Evolutionary conservation across 768 basidiomycete genomes (phyloP), one percentile per base, ranked within the genome.

Genomic region (Rhodotorula babjevae): DNA sequence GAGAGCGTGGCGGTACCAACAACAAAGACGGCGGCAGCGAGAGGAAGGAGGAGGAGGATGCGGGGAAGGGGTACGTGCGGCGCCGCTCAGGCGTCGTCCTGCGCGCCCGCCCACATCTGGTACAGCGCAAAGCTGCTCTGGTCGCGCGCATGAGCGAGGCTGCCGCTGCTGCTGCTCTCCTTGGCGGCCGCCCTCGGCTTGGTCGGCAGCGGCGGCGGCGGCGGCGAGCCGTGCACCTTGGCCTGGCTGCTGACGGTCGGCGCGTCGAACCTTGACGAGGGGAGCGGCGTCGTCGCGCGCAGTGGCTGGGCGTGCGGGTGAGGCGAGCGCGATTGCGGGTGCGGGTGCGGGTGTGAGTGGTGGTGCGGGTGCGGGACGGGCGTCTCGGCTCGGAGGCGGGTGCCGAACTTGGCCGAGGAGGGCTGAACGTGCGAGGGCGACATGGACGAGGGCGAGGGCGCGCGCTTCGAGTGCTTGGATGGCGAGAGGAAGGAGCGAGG

Each of bases 371-470:
- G 47, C 8, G 27, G 23, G 11, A 14, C 23, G 25, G 50, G 50
- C 50, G 50, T 25, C 11, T 25, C 50, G 50, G 23, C 23, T 16
- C 78, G 67, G 14, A 77, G 57, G 10, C 78, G 69, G 11, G 55
- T 42, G 25, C 59, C 71, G 47, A 76, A 76, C 49, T 79, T 79
- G 68, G 64, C 69, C 10, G 46, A 27, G 58, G 57, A 16, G 69
- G 67, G 0, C 72, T 53, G 23, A 42, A 67, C 42, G 55, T 60
- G 12, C 46, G 56, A 31, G 60, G 64, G 11, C 14, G 44, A 18
- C 12, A 18, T 5, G 44, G 44, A 46, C 14, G 18, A 18, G 42
- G 69, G 50, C 18, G 53, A 23, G 27, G 67, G 25, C 31, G 47
- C 18, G 53, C 62, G 58, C 4, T 25, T 42, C 31, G 23, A 18